Evolutionary conservation across 163 green algal species (phyloP).

Genomic region (Scenedesmus sp.): DNA sequence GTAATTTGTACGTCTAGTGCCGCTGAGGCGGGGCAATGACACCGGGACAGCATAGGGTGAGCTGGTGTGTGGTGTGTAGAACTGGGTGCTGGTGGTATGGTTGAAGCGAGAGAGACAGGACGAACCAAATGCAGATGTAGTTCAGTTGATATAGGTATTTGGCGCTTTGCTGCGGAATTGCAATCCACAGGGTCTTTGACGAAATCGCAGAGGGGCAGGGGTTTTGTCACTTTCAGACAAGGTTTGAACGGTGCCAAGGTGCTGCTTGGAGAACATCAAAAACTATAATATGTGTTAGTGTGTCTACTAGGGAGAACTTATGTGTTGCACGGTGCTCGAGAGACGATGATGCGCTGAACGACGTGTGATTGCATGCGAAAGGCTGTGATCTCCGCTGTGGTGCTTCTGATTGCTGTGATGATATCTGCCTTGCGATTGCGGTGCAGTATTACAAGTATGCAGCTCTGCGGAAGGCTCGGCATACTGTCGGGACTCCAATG

Average conservation of each 20-base stretch:
- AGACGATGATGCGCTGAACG: not conserved
- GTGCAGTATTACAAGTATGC: not conserved
- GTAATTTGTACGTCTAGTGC: not conserved
- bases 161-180: no score
- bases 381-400: not conserved
- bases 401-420: not conserved
- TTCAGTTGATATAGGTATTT: no score
- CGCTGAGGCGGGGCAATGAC: not conserved
- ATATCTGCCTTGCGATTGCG: not conserved
- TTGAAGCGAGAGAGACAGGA: not conserved
- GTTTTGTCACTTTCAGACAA: not conserved
- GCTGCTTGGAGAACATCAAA: not conserved
- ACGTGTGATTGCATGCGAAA: constrained; percentile 4
- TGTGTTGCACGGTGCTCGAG: not conserved
- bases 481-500: not conserved
- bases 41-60: not conserved
- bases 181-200: not conserved
- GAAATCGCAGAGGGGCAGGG: not conserved
- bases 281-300: no score
- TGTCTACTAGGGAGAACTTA: not conserved
- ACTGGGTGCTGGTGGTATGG: not conserved
- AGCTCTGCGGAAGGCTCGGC: not conserved
- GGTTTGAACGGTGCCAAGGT: not conserved
- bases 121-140: no score
- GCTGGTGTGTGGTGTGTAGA: not conserved